Percentiles rank a stretch among this genome's conserved stretches.
Conservation (phyloP, 768 basidiomycete species). For the Leccinum disarticulatum region DNA sequence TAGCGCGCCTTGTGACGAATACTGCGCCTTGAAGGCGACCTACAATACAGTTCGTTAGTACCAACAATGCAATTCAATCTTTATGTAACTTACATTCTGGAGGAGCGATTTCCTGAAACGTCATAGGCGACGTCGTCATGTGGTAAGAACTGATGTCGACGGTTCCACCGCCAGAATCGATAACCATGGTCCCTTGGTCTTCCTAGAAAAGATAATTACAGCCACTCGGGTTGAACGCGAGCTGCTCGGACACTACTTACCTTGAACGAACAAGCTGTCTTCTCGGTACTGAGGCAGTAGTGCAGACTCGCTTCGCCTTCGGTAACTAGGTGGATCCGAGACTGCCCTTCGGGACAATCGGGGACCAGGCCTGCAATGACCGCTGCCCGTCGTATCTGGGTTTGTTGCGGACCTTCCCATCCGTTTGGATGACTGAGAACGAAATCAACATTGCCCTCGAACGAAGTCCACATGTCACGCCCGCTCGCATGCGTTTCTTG, state of each 20-base stretch:
- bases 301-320: constrained; percentile 58
- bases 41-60: constrained; percentile 22
- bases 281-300: constrained; percentile 42
- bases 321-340: constrained; percentile 44
- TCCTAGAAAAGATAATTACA: constrained; percentile 28
- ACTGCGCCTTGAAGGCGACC: constrained; percentile 52
- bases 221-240: neutral
- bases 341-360: constrained; percentile 35
- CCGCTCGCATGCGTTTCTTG: constrained; percentile 47
- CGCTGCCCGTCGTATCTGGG: constrained; percentile 44
- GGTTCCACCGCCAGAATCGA: constrained; percentile 66
- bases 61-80: neutral
- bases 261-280: constrained; percentile 30
- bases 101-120: constrained; percentile 50
- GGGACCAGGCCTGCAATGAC: constrained; percentile 41
- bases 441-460: constrained; percentile 42
- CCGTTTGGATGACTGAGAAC: constrained; percentile 50
- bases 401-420: constrained; percentile 47
- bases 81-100: constrained; percentile 37
- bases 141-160: constrained; percentile 59
- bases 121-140: constrained; percentile 30
- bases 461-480: constrained; percentile 39
- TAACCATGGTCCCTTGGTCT: constrained; percentile 48
- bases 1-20: constrained; percentile 48
- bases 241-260: constrained; percentile 7